A percentile compares a stretch with the other conserved stretches of the same genome.
phyloP scores from a whole-genome alignment of 768 basidiomycete species.

The Rhizopogon vinicolor region DNA sequence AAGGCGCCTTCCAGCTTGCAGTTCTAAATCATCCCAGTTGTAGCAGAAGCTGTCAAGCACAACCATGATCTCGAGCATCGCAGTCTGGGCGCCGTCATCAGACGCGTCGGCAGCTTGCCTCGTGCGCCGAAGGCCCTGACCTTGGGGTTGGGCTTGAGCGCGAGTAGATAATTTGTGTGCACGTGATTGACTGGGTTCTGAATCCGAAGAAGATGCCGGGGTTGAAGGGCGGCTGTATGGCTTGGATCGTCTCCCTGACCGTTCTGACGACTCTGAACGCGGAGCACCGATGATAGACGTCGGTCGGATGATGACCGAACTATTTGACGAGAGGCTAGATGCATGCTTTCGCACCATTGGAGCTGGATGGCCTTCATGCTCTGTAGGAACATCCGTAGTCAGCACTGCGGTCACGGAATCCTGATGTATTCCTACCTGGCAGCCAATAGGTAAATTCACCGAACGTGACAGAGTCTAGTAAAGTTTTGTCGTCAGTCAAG shows the following conservation, averaged over 20 bases:
- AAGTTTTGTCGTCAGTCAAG: slow-evolving; percentile 43
- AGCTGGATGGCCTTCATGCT: background rate
- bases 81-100: slow-evolving; percentile 46
- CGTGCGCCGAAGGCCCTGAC: slow-evolving; percentile 19
- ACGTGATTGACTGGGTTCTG: slow-evolving; percentile 30
- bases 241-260: slow-evolving; percentile 34
- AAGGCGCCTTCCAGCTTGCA: slow-evolving; percentile 68
- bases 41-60: slow-evolving; percentile 51
- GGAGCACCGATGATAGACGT: slow-evolving; percentile 6
- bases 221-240: slow-evolving; percentile 34
- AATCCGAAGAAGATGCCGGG: slow-evolving; percentile 35
- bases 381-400: slow-evolving; percentile 1
- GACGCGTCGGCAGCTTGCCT: slow-evolving; percentile 20
- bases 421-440: slow-evolving; percentile 27
- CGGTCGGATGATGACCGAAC: background rate
- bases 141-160: slow-evolving; percentile 1
- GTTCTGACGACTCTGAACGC: slow-evolving; percentile 12
- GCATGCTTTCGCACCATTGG: slow-evolving; percentile 1
- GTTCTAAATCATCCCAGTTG: slow-evolving; percentile 64
- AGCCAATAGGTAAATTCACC: slow-evolving; percentile 68
- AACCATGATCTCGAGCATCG: slow-evolving; percentile 56
- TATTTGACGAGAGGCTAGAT: background rate
- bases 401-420: background rate
- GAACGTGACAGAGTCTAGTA: slow-evolving; percentile 65
- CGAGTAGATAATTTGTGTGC: slow-evolving; percentile 1